Conservation (phyloP, 768 basidiomycete genomes). For the Daedalea quercina region DNA sequence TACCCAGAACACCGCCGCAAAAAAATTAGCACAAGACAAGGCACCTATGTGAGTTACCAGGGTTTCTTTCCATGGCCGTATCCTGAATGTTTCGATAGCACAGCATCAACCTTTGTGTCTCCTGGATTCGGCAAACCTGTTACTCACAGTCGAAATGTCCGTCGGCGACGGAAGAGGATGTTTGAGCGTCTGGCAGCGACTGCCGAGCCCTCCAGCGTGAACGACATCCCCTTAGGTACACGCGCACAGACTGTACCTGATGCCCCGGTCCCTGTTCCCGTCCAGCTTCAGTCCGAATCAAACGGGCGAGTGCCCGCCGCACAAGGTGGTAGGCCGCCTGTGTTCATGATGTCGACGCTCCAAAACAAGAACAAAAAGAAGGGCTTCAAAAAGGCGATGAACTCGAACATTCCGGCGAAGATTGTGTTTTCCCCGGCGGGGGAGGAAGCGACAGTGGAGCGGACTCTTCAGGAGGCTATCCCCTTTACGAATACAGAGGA, state of each 20-base stretch:
- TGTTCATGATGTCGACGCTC: constrained; percentile 43
- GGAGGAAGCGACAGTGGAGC: neutral
- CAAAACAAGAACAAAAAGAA: constrained; percentile 74
- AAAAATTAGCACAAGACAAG: no score
- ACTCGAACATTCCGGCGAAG: constrained; percentile 36
- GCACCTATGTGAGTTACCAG: no score
- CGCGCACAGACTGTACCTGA: constrained; percentile 3
- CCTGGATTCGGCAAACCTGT: constrained; percentile 54
- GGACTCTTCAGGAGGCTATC: constrained; percentile 2
- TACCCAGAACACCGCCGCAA: no score
- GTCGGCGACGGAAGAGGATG: constrained; percentile 42
- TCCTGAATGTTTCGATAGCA: neutral
- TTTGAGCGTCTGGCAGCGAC: constrained; percentile 20
- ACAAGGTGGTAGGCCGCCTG: constrained; percentile 17
- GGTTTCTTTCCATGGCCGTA: no score
- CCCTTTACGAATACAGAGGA: constrained; percentile 7
- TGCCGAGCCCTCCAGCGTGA: constrained; percentile 29
- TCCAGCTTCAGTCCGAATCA: neutral
- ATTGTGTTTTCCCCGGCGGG: constrained; percentile 41
- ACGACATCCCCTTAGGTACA: constrained; percentile 38
- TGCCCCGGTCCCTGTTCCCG: neutral
- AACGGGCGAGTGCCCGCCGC: neutral
- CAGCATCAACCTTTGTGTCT: constrained; percentile 28
- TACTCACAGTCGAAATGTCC: constrained; percentile 52
- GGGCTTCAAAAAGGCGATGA: constrained; percentile 51